phyloP scores from a whole-genome alignment of 441 rosid species.

The Cnidoscolus chayamansa region DNA sequence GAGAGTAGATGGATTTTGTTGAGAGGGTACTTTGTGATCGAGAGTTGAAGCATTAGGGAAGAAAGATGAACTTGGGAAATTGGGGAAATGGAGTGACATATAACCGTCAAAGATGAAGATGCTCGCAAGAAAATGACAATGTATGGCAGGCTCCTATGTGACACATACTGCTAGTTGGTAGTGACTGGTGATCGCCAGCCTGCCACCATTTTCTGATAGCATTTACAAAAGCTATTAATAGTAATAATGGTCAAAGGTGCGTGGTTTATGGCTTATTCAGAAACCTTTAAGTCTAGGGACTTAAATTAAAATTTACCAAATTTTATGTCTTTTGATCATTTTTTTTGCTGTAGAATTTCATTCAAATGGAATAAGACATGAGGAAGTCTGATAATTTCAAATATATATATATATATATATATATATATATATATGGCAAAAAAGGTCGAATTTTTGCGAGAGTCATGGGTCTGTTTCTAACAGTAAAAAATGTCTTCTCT shows the following conservation, averaged over 20 bases:
- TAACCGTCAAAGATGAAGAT: neutral
- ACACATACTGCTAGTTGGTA: constrained; percentile 4
- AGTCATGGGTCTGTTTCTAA: neutral
- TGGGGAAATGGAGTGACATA: neutral
- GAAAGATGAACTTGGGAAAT: neutral
- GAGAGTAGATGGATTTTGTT: neutral
- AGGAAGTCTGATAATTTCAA: neutral
- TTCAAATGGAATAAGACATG: neutral
- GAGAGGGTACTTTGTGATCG: neutral
- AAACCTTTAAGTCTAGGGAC: neutral
- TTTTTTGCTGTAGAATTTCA: neutral
- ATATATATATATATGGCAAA: neutral
- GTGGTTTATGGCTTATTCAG: neutral
- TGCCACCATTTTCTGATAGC: neutral
- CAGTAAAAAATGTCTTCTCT: neutral
- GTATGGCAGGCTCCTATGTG: neutral
- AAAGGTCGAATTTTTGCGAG: neutral
- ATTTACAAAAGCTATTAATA: neutral
- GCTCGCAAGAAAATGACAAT: neutral
- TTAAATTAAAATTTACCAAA: neutral
- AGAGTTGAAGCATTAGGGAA: neutral
- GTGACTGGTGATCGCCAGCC: neutral
- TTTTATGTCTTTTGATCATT: neutral
- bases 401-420: neutral
- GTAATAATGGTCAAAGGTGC: neutral